phyloP scores from a whole-genome alignment of 257 asterid species.

The Plantago elongata region DNA sequence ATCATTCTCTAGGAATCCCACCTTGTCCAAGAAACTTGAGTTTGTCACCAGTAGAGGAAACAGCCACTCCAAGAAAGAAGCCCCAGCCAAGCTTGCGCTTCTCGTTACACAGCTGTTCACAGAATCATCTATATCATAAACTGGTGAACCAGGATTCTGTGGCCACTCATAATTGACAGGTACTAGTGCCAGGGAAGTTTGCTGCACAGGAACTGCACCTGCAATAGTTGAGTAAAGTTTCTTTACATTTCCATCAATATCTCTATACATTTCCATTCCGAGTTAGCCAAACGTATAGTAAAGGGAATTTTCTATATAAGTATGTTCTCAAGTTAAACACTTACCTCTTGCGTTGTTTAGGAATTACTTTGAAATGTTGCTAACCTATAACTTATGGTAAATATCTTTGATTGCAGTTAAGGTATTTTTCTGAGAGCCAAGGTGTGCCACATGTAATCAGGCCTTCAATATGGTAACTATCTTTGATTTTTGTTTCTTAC shows the following conservation, averaged over 20 bases:
- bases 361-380: too few species aligned
- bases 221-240: constrained; percentile 14
- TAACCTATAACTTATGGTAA: too few species aligned
- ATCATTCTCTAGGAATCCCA: constrained; percentile 24
- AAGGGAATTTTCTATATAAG: too few species aligned
- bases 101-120: constrained; percentile 54
- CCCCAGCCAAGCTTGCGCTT: constrained; percentile 47
- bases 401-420: too few species aligned
- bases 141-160: constrained; percentile 48
- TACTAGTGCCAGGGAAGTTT: constrained; percentile 19
- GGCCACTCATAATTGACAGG: constrained; percentile 19
- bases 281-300: too few species aligned
- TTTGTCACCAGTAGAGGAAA: constrained; percentile 57
- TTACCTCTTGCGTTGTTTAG: too few species aligned
- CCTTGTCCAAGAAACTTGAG: constrained; percentile 27
- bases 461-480: too few species aligned
- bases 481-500: too few species aligned
- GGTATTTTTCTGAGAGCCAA: too few species aligned
- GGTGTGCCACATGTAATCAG: too few species aligned
- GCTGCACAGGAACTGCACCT: constrained; percentile 40
- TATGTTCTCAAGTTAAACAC: too few species aligned
- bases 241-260: background rate
- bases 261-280: too few species aligned
- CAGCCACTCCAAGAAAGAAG: constrained; percentile 81
- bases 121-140: constrained; percentile 44